A percentile compares a stretch with the other conserved stretches of the same genome.
These are phyloP conservation scores for Akanthomyces uredinophilus DNA, from an alignment of 2,329 filamentous ascomycete species.

Conservation along the genomic window DNA sequence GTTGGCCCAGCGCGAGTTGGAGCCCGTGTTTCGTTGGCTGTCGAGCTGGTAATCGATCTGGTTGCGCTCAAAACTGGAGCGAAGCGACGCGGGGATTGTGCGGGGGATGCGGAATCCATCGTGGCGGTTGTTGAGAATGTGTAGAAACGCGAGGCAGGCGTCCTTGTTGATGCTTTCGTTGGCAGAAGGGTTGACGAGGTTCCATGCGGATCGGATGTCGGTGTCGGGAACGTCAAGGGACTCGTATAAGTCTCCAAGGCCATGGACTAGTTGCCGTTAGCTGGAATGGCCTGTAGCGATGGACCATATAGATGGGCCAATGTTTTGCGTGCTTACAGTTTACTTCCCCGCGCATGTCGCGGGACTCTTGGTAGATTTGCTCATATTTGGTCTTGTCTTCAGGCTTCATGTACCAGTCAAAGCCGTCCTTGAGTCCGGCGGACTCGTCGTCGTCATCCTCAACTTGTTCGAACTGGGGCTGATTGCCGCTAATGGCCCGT, in stretches of 20 bases:
- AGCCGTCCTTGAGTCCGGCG: constrained; percentile 85
- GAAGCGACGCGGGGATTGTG: constrained; percentile 83
- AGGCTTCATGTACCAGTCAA: constrained; percentile 99
- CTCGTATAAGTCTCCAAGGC: constrained; percentile 79
- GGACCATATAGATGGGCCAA: neutral
- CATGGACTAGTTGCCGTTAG: constrained; percentile 50
- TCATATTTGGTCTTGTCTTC: constrained; percentile 90
- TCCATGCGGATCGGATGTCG: constrained; percentile 90
- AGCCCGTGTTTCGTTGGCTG: constrained; percentile 54
- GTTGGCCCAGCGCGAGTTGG: constrained; percentile 71
- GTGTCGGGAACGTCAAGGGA: constrained; percentile 68
- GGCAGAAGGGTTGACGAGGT: constrained; percentile 90
- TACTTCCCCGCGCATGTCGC: constrained; percentile 80
- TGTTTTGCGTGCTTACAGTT: constrained; percentile 52
- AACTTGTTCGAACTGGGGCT: constrained; percentile 78
- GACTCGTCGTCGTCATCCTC: constrained; percentile 73
- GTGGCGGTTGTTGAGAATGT: constrained; percentile 93
- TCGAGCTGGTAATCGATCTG: constrained; percentile 95
- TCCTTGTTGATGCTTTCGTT: constrained; percentile 85
- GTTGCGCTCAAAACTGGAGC: constrained; percentile 88
- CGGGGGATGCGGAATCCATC: constrained; percentile 93
- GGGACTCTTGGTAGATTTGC: constrained; percentile 91
- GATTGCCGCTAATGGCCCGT: constrained; percentile 71
- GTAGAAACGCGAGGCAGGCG: constrained; percentile 86
- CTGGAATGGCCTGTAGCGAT: neutral